Base-by-base conservation (phyloP, 441 rosid genomes). In the Jatropha multifida region DNA sequence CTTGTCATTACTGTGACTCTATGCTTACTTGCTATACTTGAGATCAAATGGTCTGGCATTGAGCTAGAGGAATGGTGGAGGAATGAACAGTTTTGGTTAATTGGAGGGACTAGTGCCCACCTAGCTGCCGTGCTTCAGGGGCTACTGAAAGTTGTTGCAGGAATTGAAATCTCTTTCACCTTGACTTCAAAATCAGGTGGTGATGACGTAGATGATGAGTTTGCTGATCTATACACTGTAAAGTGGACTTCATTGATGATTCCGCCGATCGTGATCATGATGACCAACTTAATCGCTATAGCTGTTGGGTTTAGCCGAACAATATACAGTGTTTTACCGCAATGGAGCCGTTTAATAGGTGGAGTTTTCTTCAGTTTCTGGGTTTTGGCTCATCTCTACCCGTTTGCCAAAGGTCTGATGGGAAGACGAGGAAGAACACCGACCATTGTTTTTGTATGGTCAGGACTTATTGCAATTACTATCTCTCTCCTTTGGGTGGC, bases 401-500 rank as follows among this genome's bases (percentile, higher is more conserved):
- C 98, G 2, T 93, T 93, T 1, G 98, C 97, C 0, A 93, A 93
- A 81, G 98, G 98, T 15, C 89, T 93, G 7, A 93, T 91, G 98
- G 97, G 98, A 79, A 85, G 98, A 86, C 82, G 98, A 77, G 98
- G 98, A 69, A 90, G 91, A 74, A 93, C 98, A 2, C 98, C 98
- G 1, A 93, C 98, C 89, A 90, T 93, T 76, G 98, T 93, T 76
- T 93, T 85, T 80, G 98, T 93, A 18, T 93, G 98, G 98, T 91
- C 98, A 5, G 98, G 98, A 72, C 92, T 93, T 62, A 79, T 91
- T 44, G 97, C 98, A 12, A 93, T 93, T 83, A 93, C 94, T 76
- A 93, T 93, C n/a, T 93, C 98, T n/a, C 91, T 93, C 7, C 92
- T 93, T 27, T 93, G 98, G 98, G 97, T 93, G 64, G 96, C 98